phyloP scores from a whole-genome alignment of 805 yeast species.

The Saturnispora mendoncae region DNA sequence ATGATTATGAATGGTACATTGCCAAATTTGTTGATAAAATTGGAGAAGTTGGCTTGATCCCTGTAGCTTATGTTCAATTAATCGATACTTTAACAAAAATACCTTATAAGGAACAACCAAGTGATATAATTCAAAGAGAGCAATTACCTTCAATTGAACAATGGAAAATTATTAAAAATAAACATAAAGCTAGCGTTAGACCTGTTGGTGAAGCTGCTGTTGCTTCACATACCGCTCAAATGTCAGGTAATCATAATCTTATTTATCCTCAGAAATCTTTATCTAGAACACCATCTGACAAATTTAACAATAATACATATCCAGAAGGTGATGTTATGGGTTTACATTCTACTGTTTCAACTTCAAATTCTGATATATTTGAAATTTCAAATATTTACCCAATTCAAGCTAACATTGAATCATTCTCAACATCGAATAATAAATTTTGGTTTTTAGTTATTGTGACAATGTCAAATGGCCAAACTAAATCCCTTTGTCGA shows the following conservation, averaged over 20 bases:
- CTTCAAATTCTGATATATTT: not conserved
- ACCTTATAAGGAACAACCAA: constrained; percentile 42
- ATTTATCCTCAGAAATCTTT: not conserved
- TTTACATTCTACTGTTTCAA: not conserved
- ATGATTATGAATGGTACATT: constrained; percentile 94
- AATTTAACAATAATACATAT: not conserved
- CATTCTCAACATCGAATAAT: constrained; percentile 73
- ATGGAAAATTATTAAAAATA: constrained; percentile 88
- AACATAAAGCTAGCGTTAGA: constrained; percentile 80
- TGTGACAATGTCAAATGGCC: constrained; percentile 62
- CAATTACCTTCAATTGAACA: constrained; percentile 87
- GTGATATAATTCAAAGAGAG: constrained; percentile 47
- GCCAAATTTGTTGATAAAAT: constrained; percentile 92
- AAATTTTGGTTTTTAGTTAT: constrained; percentile 80
- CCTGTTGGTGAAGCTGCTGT: constrained; percentile 20
- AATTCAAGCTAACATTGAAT: constrained; percentile 64
- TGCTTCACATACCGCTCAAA: constrained; percentile 12
- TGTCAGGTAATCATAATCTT: constrained; percentile 7
- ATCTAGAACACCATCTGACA: constrained; percentile 5
- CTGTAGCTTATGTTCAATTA: constrained; percentile 80
- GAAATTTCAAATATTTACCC: constrained; percentile 26
- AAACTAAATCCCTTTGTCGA: constrained; percentile 63
- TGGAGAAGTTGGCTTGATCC: constrained; percentile 97
- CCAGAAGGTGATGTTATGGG: no score
- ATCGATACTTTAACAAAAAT: constrained; percentile 65